Percentiles rank a stretch among this genome's conserved stretches.
phyloP scores from a whole-genome alignment of 1,139 yeast genomes.

The Sugiyamaella neomexicana region DNA sequence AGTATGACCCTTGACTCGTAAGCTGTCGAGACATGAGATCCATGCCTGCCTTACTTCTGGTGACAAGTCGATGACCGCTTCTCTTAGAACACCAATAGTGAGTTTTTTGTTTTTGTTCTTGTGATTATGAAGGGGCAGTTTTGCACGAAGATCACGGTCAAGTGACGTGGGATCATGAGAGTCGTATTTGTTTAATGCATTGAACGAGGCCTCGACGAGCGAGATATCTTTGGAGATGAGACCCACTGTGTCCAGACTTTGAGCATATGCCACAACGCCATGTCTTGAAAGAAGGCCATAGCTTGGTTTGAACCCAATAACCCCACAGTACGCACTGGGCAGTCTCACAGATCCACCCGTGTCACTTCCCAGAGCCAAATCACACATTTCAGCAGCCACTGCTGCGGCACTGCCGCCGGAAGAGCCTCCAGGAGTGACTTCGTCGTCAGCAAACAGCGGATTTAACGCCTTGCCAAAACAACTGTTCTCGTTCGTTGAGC shows the following conservation, averaged over 20 bases:
- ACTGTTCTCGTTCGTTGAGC: slow-evolving; percentile 55
- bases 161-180: slow-evolving; percentile 79
- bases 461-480: slow-evolving; percentile 58
- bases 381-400: slow-evolving; percentile 68
- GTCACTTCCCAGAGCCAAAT: slow-evolving; percentile 82
- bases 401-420: slow-evolving; percentile 97
- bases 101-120: slow-evolving; percentile 31
- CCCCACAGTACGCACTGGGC: slow-evolving; percentile 86
- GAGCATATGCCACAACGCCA: slow-evolving; percentile 93
- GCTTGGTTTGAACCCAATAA: slow-evolving; percentile 86
- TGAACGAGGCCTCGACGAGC: slow-evolving; percentile 51
- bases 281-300: slow-evolving; percentile 89
- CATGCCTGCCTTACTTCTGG: slow-evolving; percentile 50
- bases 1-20: slow-evolving; percentile 55
- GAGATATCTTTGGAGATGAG: slow-evolving; percentile 56
- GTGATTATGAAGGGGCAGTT: slow-evolving; percentile 25
- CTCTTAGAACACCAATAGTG: slow-evolving; percentile 69
- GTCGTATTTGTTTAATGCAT: slow-evolving; percentile 61
- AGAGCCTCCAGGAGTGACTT: slow-evolving; percentile 76
- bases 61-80: slow-evolving; percentile 61
- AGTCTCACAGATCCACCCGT: slow-evolving; percentile 95
- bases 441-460: slow-evolving; percentile 49
- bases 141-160: slow-evolving; percentile 35
- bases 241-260: slow-evolving; percentile 93
- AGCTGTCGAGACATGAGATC: slow-evolving; percentile 44